phyloP scores from a whole-genome alignment of 2,329 filamentous ascomycete species.

The Eutypa lata region DNA sequence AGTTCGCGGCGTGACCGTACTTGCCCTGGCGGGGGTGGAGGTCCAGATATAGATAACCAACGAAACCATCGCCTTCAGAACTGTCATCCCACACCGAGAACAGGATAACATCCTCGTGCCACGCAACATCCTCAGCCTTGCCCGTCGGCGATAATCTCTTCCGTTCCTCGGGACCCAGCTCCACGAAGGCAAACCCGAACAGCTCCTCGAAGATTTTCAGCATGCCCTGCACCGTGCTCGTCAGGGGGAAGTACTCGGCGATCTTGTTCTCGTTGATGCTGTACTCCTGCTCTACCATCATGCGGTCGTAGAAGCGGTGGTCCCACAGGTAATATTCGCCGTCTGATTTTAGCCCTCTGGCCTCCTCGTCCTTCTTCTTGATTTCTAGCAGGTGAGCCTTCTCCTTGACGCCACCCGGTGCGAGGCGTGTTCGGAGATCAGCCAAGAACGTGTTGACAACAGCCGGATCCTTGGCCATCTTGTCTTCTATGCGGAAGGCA shows the following conservation, averaged over 20 bases:
- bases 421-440: slow-evolving; percentile 65
- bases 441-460: slow-evolving; percentile 71
- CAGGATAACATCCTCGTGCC: slow-evolving; percentile 80
- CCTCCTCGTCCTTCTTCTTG: slow-evolving; percentile 67
- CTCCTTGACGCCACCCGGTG: slow-evolving; percentile 68
- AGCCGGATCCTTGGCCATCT: slow-evolving; percentile 78
- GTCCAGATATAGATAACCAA: slow-evolving; percentile 81
- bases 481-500: slow-evolving; percentile 72
- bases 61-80: slow-evolving; percentile 66
- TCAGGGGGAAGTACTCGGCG: slow-evolving; percentile 79
- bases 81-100: slow-evolving; percentile 82
- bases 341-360: slow-evolving; percentile 57
- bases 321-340: slow-evolving; percentile 82
- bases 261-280: slow-evolving; percentile 77
- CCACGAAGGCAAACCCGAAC: slow-evolving; percentile 75
- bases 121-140: slow-evolving; percentile 69
- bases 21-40: slow-evolving; percentile 78
- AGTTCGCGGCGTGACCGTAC: slow-evolving; percentile 83
- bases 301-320: slow-evolving; percentile 72
- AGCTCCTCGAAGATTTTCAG: slow-evolving; percentile 79
- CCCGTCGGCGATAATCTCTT: slow-evolving; percentile 62
- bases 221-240: slow-evolving; percentile 73
- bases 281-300: slow-evolving; percentile 79
- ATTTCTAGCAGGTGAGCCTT: slow-evolving; percentile 66
- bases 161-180: slow-evolving; percentile 65